A percentile compares a stretch with the other conserved stretches of the same genome.
Evolutionary conservation across 2,329 filamentous ascomycete genomes (phyloP).

Genomic region (Epichloe elymi): DNA sequence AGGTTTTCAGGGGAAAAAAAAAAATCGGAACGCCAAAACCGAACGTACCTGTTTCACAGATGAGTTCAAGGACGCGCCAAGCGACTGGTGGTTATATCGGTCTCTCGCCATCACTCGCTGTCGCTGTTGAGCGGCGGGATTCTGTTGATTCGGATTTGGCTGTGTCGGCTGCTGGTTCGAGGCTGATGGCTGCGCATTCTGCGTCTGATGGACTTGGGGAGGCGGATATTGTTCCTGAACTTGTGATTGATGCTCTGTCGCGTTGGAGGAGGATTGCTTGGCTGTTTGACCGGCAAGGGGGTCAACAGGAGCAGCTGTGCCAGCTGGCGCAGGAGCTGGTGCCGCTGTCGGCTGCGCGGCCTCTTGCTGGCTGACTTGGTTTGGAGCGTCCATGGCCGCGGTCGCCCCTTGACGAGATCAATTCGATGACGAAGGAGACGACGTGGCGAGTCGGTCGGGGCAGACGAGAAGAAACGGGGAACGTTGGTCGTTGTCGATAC

Average conservation of each 20-base stretch:
- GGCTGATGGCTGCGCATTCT: slow-evolving; percentile 8
- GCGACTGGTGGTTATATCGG: slow-evolving; percentile 48
- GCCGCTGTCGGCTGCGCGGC: background rate
- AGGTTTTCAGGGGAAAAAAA: background rate
- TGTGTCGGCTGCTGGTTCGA: slow-evolving; percentile 4
- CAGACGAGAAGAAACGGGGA: background rate
- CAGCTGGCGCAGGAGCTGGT: slow-evolving; percentile 3
- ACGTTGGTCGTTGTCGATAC: background rate
- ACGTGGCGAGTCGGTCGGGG: background rate
- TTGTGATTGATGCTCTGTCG: background rate
- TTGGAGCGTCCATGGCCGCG: slow-evolving; percentile 4
- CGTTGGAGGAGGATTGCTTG: background rate
- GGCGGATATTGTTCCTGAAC: slow-evolving; percentile 8
- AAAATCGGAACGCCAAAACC: slow-evolving; percentile 1
- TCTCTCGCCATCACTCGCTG: slow-evolving; percentile 30
- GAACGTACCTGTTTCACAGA: slow-evolving; percentile 53
- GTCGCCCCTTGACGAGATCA: slow-evolving; percentile 1
- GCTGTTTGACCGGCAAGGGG: background rate
- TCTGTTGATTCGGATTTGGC: slow-evolving; percentile 8
- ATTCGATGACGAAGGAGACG: background rate
- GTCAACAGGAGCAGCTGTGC: background rate
- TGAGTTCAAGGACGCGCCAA: slow-evolving; percentile 50
- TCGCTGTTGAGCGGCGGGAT: slow-evolving; percentile 14
- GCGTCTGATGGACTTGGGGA: background rate
- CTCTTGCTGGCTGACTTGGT: background rate